Evolutionary conservation across 2,329 filamentous ascomycete species (phyloP).

Genomic region (Hirsutella minnesotensis): DNA sequence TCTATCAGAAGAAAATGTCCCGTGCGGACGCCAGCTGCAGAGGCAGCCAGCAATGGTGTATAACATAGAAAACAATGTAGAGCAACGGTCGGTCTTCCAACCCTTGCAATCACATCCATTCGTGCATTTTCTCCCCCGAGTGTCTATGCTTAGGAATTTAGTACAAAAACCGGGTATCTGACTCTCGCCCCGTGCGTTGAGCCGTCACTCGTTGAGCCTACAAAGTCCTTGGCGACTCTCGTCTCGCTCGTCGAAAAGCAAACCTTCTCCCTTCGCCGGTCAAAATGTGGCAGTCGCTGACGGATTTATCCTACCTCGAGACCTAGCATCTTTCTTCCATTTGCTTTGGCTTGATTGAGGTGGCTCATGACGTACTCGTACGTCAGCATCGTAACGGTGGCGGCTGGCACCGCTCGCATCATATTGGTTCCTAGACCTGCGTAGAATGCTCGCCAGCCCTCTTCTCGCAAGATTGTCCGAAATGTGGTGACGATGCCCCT

Average conservation of each 20-base stretch:
- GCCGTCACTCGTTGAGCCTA: neutral
- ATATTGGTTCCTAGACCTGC: conserved; percentile 96
- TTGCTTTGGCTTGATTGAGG: conserved; percentile 30
- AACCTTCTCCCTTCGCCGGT: neutral
- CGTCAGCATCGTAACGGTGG: conserved; percentile 94
- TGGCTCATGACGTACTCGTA: conserved; percentile 67
- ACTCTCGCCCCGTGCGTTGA: conserved; percentile 7
- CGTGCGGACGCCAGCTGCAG: no score
- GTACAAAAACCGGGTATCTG: conserved; percentile 22
- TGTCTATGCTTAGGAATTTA: conserved; percentile 17
- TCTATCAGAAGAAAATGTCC: no score
- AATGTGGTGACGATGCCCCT: conserved; percentile 71
- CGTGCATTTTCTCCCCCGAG: conserved; percentile 12
- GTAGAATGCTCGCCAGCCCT: conserved; percentile 95
- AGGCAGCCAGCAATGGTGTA: neutral
- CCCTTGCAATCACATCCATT: conserved; percentile 9
- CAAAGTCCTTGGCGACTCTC: neutral
- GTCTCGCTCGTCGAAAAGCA: neutral
- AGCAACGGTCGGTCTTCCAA: neutral
- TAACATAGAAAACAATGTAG: neutral
- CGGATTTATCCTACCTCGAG: conserved; percentile 5
- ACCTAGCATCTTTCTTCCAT: conserved; percentile 23
- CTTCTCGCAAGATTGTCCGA: conserved; percentile 73
- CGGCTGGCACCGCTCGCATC: conserved; percentile 87
- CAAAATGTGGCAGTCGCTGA: neutral